Evolutionary conservation across 768 basidiomycete species (phyloP), one percentile per base, ranked within the genome.

Genomic region (Naganishia randhawae): DNA sequence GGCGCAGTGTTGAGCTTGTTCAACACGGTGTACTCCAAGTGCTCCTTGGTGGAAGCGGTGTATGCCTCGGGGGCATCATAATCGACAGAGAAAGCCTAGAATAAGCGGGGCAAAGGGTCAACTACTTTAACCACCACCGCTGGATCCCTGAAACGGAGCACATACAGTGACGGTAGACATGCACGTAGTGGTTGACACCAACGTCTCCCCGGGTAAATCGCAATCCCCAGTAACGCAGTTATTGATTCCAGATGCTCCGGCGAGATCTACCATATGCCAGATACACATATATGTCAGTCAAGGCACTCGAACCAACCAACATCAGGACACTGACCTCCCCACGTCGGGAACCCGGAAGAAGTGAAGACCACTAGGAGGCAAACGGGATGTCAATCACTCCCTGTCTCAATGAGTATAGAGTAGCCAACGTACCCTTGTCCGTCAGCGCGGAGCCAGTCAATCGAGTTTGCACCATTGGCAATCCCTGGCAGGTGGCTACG

Each of bases 11-110:
- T 67, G 27, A 67, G 41, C 66, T 67, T 67, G 31, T 41, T 54
- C 54, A 67, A 37, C n/a, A 67, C 66, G 25, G 66, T 67, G 31
- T 67, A 67, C 53, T 67, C 66, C 41, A 67, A 35, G 54, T 67
- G 66, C 54, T 67, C 66, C 66, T 67, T 67, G 37, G 33, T 48
- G 54, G 53, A 31, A 19, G 27, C 29, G 33, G 66, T 67, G 54
- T 57, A 57, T 3, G 53, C 66, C 37, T 67, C 54, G 45, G 66
- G 66, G 8, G 66, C 32, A 25, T 67, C 66, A 31, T 67, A 67
- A 22, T 67, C 66, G 52, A 67, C 66, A 0, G 66, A 67, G 42
- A 67, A 67, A 7, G 57, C 57, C 57, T 61, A 39, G 3, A 8
- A n/a, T n/a, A n/a, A 11, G 54, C 11, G 27, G 9, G 33, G 5